These are phyloP conservation scores for Pythium sp. DNA, from an alignment of 352 stramenopile genomes.

Conservation along the genomic window DNA sequence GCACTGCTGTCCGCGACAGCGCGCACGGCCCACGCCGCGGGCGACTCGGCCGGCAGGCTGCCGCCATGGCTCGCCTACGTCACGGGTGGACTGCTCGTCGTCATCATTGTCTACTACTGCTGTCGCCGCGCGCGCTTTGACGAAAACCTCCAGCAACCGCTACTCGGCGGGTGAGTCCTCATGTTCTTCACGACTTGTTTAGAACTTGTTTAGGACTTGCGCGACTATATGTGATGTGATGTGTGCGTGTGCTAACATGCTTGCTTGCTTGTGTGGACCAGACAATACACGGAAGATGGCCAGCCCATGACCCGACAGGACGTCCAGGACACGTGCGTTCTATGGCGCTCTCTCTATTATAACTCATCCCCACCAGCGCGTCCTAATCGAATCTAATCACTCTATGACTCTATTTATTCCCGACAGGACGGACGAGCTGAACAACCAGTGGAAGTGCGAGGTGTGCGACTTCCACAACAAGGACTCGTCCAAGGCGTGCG, in stretches of 20 bases:
- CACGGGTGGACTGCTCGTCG: slow-evolving; percentile 73
- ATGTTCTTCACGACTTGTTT: neutral
- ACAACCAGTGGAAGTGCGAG: slow-evolving; percentile 83
- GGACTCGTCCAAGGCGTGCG: slow-evolving; percentile 64
- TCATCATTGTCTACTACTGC: slow-evolving; percentile 90
- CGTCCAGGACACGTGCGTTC: slow-evolving; percentile 64
- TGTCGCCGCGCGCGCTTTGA: slow-evolving; percentile 83
- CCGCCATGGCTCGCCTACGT: slow-evolving; percentile 84
- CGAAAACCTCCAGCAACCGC: slow-evolving; percentile 81
- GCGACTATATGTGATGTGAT: neutral
- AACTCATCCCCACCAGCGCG: neutral
- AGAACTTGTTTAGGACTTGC: neutral
- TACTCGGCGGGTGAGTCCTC: slow-evolving; percentile 51
- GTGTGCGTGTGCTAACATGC: neutral
- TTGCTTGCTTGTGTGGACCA: slow-evolving; percentile 8
- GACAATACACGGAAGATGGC: slow-evolving; percentile 84
- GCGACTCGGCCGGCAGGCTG: slow-evolving; percentile 34
- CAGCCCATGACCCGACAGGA: slow-evolving; percentile 85
- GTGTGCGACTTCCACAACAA: slow-evolving; percentile 90
- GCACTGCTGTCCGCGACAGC: slow-evolving; percentile 34
- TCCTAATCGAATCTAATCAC: neutral
- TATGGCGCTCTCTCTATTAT: neutral
- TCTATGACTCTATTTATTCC: neutral
- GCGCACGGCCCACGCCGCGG: slow-evolving; percentile 28
- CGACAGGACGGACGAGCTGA: slow-evolving; percentile 65